Evolutionary conservation across 345 rosid species (phyloP).

Genomic region (Ailanthus altissimus): DNA sequence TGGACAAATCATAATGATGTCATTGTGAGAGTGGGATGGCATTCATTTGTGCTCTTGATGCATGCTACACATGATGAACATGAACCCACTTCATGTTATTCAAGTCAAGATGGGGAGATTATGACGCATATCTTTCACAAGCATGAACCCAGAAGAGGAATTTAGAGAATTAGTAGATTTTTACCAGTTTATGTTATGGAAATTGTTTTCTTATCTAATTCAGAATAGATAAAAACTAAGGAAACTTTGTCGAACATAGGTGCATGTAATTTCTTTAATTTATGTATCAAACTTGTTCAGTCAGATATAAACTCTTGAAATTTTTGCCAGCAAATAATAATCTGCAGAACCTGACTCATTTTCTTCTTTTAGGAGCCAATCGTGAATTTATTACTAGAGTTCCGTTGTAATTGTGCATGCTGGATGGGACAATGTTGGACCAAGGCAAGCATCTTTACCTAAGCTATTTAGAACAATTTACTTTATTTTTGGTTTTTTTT

Average conservation of each 20-base stretch:
- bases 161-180: no score
- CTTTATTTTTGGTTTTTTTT: no score
- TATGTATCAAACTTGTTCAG: constrained; percentile 13
- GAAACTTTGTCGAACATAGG: background rate
- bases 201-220: background rate
- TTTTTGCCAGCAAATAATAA: background rate
- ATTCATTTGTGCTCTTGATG: no score
- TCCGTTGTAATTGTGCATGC: constrained; percentile 13
- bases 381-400: constrained; percentile 23
- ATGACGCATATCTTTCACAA: no score
- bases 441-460: constrained; percentile 49
- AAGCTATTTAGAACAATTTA: no score
- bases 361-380: constrained; percentile 29
- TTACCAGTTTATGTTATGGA: no score
- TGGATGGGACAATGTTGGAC: constrained; percentile 47
- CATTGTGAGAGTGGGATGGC: no score
- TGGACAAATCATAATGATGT: no score
- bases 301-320: constrained; percentile 16
- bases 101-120: no score
- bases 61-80: no score
- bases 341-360: background rate
- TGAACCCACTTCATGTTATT: no score
- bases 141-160: no score
- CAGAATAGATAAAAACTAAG: background rate
- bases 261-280: background rate